Evolutionary conservation across 2,329 filamentous ascomycete genomes (phyloP).

Genomic region (Talaromyces pinophilus): DNA sequence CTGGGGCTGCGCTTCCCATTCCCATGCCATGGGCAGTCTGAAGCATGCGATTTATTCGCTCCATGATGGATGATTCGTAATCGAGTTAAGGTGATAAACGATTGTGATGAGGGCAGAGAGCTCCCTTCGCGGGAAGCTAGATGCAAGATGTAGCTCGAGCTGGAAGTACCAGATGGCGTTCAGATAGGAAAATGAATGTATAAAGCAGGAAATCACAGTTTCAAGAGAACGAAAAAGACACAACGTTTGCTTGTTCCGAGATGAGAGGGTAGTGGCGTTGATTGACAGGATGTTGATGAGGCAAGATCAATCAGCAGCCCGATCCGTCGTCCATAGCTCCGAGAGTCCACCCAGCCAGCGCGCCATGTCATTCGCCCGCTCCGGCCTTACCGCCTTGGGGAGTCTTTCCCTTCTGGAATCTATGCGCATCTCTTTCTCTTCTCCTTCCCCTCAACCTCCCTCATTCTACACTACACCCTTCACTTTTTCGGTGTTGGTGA

Average conservation of each 20-base stretch:
- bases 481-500: background rate
- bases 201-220: background rate
- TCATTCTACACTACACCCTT: background rate
- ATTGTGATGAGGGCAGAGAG: slow-evolving; percentile 27
- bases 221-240: background rate
- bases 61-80: slow-evolving; percentile 61
- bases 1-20: slow-evolving; percentile 41
- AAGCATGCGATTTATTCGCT: slow-evolving; percentile 87
- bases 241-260: background rate
- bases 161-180: background rate
- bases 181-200: background rate
- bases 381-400: slow-evolving; percentile 22
- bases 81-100: background rate
- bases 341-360: slow-evolving; percentile 5
- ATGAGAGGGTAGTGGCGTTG: background rate
- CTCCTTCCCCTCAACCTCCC: slow-evolving; percentile 12
- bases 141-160: slow-evolving; percentile 21
- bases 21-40: slow-evolving; percentile 67
- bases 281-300: slow-evolving; percentile 2
- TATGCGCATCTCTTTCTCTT: slow-evolving; percentile 12
- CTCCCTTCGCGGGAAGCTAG: slow-evolving; percentile 21
- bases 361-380: slow-evolving; percentile 15
- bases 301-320: slow-evolving; percentile 17
- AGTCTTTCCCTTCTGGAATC: slow-evolving; percentile 10
- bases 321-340: slow-evolving; percentile 19